phyloP scores from a whole-genome alignment of 306 rosid species.

The Quercus mongolica region DNA sequence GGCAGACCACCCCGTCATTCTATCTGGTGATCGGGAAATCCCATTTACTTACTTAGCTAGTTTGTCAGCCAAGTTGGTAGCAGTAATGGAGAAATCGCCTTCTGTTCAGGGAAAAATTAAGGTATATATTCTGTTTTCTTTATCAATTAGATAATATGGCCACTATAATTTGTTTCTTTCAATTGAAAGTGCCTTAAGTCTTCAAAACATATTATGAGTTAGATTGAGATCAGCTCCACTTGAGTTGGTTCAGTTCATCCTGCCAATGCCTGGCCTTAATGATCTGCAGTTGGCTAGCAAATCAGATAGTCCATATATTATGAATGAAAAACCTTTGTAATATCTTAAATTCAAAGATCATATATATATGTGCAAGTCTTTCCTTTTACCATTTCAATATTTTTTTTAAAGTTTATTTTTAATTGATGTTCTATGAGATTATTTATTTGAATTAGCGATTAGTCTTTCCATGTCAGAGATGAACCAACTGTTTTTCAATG shows the following conservation, averaged over 20 bases:
- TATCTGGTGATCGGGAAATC: conserved; percentile 48
- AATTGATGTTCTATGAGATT: not conserved
- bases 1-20: conserved; percentile 37
- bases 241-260: not conserved
- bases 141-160: conserved; percentile 12
- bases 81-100: conserved; percentile 44
- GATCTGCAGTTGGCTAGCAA: not conserved
- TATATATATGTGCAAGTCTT: not conserved
- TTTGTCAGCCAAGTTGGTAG: conserved; percentile 79
- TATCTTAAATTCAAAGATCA: not conserved
- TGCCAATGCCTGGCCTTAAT: not conserved
- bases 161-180: not conserved
- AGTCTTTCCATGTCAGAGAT: not conserved
- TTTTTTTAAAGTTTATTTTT: not conserved
- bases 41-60: conserved; percentile 84
- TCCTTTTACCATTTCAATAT: not conserved
- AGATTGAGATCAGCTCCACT: not conserved
- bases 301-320: not conserved
- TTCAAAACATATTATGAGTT: not conserved
- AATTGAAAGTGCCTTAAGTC: conserved; percentile 7
- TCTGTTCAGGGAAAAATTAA: conserved; percentile 69
- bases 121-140: conserved; percentile 41
- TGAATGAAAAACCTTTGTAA: not conserved
- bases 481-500: not conserved
- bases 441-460: not conserved